Conservation (phyloP, 768 basidiomycete genomes). For the Amanita exitialis region DNA sequence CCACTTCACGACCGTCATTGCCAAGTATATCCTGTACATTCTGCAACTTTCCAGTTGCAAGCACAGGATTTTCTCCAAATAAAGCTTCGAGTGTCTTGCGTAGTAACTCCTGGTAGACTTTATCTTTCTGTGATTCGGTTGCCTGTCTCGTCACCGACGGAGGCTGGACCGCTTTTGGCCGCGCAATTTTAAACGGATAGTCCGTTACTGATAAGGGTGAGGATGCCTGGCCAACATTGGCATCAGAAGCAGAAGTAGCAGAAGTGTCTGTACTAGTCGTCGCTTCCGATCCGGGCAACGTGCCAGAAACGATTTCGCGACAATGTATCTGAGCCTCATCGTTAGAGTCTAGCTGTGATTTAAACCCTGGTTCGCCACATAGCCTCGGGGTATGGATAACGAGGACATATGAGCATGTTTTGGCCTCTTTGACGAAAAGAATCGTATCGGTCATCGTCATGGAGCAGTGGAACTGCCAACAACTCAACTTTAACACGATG, state of each 20-base stretch:
- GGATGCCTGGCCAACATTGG: constrained; percentile 3
- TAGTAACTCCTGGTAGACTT: constrained; percentile 23
- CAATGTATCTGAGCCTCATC: constrained; percentile 70
- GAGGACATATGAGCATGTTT: constrained; percentile 89
- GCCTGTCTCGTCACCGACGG: constrained; percentile 15
- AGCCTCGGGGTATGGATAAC: constrained; percentile 93
- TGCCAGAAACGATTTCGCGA: constrained; percentile 55
- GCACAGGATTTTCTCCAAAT: constrained; percentile 14
- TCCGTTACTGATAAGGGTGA: constrained; percentile 36
- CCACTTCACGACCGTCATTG: constrained; percentile 20
- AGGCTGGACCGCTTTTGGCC: constrained; percentile 38
- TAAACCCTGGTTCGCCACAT: constrained; percentile 90
- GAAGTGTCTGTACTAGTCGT: constrained; percentile 9
- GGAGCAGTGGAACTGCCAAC: constrained; percentile 80
- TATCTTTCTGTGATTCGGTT: constrained; percentile 14
- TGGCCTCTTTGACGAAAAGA: constrained; percentile 85
- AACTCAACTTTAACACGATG: constrained; percentile 8
- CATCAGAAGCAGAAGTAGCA: constrained; percentile 7
- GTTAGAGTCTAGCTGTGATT: constrained; percentile 53
- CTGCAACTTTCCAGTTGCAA: constrained; percentile 7
- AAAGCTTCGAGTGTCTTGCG: constrained; percentile 30
- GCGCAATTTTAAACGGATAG: constrained; percentile 43
- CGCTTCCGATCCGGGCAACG: constrained; percentile 16
- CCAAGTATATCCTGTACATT: constrained; percentile 1
- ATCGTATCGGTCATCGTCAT: constrained; percentile 91